Percentiles rank a stretch among this genome's conserved stretches.
Conservation (phyloP, 805 yeast genomes). For the Hanseniaspora mollemarum region DNA sequence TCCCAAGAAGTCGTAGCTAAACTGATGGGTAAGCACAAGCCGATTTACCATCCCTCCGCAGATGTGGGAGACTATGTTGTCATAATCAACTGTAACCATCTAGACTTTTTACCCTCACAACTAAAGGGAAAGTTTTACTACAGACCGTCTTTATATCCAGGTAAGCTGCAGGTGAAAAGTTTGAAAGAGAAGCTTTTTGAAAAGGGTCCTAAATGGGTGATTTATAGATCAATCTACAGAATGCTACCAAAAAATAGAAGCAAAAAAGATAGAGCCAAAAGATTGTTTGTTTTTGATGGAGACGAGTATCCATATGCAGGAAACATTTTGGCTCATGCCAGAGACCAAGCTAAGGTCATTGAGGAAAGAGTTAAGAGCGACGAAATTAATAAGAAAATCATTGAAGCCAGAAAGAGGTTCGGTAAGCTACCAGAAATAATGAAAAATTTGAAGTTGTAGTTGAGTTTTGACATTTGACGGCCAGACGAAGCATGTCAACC, state of each 20-base stretch:
- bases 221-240: slow-evolving; percentile 80
- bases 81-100: slow-evolving; percentile 76
- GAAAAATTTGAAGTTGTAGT: slow-evolving; percentile 7
- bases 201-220: slow-evolving; percentile 78
- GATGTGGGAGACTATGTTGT: slow-evolving; percentile 97
- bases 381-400: slow-evolving; percentile 23
- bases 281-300: slow-evolving; percentile 81
- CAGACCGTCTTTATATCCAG: slow-evolving; percentile 84
- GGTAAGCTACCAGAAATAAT: slow-evolving; percentile 7
- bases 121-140: slow-evolving; percentile 70
- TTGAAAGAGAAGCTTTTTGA: slow-evolving; percentile 66
- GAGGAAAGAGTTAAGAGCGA: slow-evolving; percentile 25
- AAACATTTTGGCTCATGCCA: slow-evolving; percentile 77
- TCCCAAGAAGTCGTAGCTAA: slow-evolving; percentile 82
- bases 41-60: slow-evolving; percentile 60
- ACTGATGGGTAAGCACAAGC: slow-evolving; percentile 95
- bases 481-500: too few species aligned
- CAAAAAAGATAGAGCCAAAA: slow-evolving; percentile 64
- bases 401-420: slow-evolving; percentile 16
- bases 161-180: slow-evolving; percentile 69
- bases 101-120: slow-evolving; percentile 79
- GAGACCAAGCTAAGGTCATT: slow-evolving; percentile 48
- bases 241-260: slow-evolving; percentile 91
- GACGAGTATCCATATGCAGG: slow-evolving; percentile 75
- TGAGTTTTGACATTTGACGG: background rate